Evolutionary conservation across 108 stramenopile species (phyloP), one percentile per base, ranked within the genome.

Genomic region (Hondaea fermentalgiana): DNA sequence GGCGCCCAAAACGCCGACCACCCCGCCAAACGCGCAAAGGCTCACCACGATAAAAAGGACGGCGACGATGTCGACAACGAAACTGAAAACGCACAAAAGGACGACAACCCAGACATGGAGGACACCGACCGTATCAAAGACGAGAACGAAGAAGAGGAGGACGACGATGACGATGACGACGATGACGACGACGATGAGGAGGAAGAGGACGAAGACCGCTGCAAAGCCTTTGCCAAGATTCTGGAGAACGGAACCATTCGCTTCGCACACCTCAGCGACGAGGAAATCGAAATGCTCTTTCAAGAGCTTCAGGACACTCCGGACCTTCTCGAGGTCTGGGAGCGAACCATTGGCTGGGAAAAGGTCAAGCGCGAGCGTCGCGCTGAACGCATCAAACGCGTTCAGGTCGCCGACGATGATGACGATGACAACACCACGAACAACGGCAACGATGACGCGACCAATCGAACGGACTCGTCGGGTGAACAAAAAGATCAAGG

Each of bases 121-220:
- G 35, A 35, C 35, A 35, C 35, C 35, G 35, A 35, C 35, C 35
- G 35, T 35, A 35, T 35, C 35, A 35, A 59, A 19, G 72, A 72
- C 72, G 72, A 72, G 23, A 35, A 35, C 35, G 72, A 72, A 42
- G 72, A 72, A 2, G 72, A 72, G 17, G 72, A 72, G 17, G 72
- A 72, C 3, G 72, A 72, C 72, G 72, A 72, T 29, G 72, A 72
- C 2, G 72, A 72, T 3, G 49, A 53, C 4, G 23, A 35, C 28
- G 76, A 83, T 23, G 76, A 83, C 23, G 72, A 83, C 72, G 72
- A 83, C 4, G 76, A 83, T 4, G 76, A 83, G 14, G 76, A 83
- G 12, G 76, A 83, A 17, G 76, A 83, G n/a, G 76, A 83, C 12
- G 76, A 83, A 45, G 51, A 83, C 28, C 76, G 76, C 28, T 19